Conservation (phyloP, 163 green algal genomes). For the Scenedesmus sp. region DNA sequence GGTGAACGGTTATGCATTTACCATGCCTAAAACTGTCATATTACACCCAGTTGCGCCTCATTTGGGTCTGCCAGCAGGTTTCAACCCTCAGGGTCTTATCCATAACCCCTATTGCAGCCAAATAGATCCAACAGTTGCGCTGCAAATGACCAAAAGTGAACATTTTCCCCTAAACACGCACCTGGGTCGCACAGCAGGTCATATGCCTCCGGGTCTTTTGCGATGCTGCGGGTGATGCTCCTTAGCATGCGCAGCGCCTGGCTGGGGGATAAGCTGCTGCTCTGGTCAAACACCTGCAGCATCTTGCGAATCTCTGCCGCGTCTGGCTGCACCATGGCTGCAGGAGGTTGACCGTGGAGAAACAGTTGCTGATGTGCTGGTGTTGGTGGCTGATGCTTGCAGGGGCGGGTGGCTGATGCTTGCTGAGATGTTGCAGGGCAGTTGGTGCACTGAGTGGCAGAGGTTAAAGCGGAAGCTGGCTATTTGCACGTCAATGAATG, state of each 20-base stretch:
- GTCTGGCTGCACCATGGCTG: slow-evolving; percentile 36
- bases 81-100: no score
- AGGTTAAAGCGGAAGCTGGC: not conserved
- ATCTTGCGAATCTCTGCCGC: slow-evolving; percentile 36
- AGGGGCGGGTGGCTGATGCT: not conserved
- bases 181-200: slow-evolving; percentile 40
- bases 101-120: no score
- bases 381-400: not conserved
- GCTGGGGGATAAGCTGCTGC: not conserved
- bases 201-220: slow-evolving; percentile 32
- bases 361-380: not conserved
- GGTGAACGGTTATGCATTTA: no score
- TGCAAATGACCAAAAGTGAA: no score
- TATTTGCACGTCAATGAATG: not conserved
- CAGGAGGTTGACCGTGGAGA: not conserved
- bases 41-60: no score
- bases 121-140: no score
- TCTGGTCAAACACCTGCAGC: slow-evolving; percentile 43
- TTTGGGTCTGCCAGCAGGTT: no score
- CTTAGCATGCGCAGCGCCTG: slow-evolving; percentile 41
- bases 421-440: not conserved
- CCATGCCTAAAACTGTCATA: no score
- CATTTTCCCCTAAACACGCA: not conserved
- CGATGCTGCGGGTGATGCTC: slow-evolving; percentile 30
- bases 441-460: not conserved